phyloP scores from a whole-genome alignment of 371 early-diverging fungal genomes.

The Umbelopsis sp. region DNA sequence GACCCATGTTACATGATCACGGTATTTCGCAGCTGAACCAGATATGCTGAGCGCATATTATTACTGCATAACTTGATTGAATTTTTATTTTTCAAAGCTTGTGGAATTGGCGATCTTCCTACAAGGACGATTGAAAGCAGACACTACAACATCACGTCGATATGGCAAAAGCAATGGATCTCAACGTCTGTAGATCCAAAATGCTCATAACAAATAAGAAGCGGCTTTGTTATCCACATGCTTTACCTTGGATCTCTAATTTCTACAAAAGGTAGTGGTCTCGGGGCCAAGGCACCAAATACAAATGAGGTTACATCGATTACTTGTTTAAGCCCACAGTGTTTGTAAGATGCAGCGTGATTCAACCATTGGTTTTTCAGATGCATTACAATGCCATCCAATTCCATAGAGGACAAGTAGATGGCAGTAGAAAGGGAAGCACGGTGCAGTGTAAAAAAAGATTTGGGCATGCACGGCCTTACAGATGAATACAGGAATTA shows the following conservation, averaged over 20 bases:
- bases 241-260: not conserved
- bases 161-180: no score
- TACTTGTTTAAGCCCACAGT: not conserved
- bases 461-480: not conserved
- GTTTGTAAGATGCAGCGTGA: not conserved
- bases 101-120: no score
- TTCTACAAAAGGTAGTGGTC: slow-evolving; percentile 15
- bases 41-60: no score
- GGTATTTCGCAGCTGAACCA: no score
- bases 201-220: not conserved
- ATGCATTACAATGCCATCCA: no score
- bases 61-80: no score
- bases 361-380: not conserved
- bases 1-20: no score
- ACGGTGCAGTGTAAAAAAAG: not conserved
- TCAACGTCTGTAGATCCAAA: not conserved
- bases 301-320: slow-evolving; percentile 2
- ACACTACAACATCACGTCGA: no score
- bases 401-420: no score
- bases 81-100: no score
- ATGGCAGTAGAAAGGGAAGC: no score
- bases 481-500: not conserved
- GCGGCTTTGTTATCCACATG: slow-evolving; percentile 8
- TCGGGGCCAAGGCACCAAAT: slow-evolving; percentile 3
- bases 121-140: no score